Evolutionary conservation across 805 yeast genomes (phyloP).

Genomic region (Candida loeiensis): DNA sequence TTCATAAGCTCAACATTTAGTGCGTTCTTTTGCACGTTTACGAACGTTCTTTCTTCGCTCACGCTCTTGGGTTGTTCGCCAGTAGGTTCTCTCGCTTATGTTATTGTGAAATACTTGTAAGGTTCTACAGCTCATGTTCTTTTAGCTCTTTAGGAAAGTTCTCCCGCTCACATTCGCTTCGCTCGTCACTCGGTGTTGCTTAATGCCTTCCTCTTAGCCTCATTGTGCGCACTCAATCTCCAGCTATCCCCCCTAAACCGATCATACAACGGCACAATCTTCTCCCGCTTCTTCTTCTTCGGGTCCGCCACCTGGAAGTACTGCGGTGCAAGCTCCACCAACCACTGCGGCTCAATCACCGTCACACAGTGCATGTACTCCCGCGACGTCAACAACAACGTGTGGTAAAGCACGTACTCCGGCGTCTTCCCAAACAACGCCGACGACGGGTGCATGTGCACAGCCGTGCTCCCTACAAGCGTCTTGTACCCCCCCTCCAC

Average conservation of each 20-base stretch:
- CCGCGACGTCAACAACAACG: constrained; percentile 73
- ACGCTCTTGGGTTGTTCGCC: no score
- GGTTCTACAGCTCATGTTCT: no score
- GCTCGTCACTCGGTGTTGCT: constrained; percentile 12
- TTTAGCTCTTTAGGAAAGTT: no score
- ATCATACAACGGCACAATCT: constrained; percentile 71
- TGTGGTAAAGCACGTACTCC: constrained; percentile 79
- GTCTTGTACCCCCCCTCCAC: constrained; percentile 53
- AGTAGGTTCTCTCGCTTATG: no score
- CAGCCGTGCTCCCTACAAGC: constrained; percentile 65
- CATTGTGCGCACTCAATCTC: constrained; percentile 57
- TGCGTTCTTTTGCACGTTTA: no score
- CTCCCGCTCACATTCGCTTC: no score
- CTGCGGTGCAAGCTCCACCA: constrained; percentile 64
- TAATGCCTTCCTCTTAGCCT: constrained; percentile 25
- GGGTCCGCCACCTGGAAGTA: constrained; percentile 66
- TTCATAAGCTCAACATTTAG: no score
- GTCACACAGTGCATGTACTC: constrained; percentile 92
- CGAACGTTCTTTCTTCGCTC: no score
- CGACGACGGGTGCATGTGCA: constrained; percentile 85
- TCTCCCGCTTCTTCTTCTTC: constrained; percentile 47
- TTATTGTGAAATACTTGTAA: no score
- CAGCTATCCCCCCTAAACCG: constrained; percentile 64
- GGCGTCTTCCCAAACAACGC: constrained; percentile 59
- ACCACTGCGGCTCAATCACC: constrained; percentile 78